A percentile compares a stretch with the other conserved stretches of the same genome.
phyloP scores from a whole-genome alignment of 1,139 yeast species.

The Tardiomyces digboiensis region DNA sequence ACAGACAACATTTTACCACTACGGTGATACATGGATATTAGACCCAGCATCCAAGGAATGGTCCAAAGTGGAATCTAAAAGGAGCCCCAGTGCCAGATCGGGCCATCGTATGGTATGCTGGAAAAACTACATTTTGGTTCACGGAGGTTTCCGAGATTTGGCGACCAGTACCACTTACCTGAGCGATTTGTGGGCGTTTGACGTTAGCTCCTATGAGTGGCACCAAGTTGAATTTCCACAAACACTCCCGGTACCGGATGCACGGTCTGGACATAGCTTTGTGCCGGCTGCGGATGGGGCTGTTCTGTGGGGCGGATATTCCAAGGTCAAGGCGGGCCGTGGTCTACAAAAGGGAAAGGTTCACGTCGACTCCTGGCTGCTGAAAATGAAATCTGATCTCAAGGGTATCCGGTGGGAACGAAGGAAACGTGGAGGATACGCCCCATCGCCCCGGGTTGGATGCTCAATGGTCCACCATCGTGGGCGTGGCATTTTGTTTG shows the following conservation, averaged over 20 bases:
- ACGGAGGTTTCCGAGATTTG: constrained; percentile 91
- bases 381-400: constrained; percentile 85
- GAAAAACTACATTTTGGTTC: constrained; percentile 80
- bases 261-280: constrained; percentile 89
- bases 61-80: constrained; percentile 72
- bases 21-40: constrained; percentile 91
- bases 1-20: constrained; percentile 92
- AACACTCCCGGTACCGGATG: constrained; percentile 74
- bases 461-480: constrained; percentile 84
- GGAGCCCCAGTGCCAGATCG: constrained; percentile 77
- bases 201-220: constrained; percentile 86
- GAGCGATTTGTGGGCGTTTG: constrained; percentile 88
- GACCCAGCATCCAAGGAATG: constrained; percentile 83
- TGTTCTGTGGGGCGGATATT: constrained; percentile 85
- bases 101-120: constrained; percentile 88
- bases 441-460: constrained; percentile 91
- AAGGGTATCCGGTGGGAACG: constrained; percentile 79
- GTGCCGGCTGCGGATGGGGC: constrained; percentile 82
- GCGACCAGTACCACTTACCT: constrained; percentile 78
- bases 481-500: constrained; percentile 88
- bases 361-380: constrained; percentile 77
- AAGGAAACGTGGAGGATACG: constrained; percentile 79
- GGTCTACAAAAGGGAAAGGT: constrained; percentile 90
- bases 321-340: constrained; percentile 84
- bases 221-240: constrained; percentile 79